These are phyloP conservation scores for Solanum corneliomulleri DNA, from an alignment of 257 asterid genomes.

Conservation along the genomic window DNA sequence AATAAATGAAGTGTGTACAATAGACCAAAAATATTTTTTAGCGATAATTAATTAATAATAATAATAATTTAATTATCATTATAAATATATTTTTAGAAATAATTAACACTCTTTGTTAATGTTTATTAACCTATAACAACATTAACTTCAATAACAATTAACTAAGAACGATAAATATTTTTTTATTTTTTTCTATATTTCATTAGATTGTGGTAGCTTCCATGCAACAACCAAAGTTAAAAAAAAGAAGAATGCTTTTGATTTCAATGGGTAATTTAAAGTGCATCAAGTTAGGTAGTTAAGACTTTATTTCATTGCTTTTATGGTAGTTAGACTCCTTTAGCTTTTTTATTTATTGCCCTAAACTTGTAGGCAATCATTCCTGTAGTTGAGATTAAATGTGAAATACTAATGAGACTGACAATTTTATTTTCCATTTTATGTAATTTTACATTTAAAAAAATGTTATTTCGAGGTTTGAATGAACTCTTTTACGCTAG, in stretches of 20 bases:
- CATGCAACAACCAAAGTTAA: neutral
- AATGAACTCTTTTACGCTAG: fast-evolving
- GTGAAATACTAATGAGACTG: neutral
- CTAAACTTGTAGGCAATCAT: neutral
- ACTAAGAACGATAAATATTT: too few species aligned
- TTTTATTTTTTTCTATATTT: neutral
- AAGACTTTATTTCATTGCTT: neutral
- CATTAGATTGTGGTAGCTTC: neutral
- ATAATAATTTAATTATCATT: too few species aligned
- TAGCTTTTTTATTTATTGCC: neutral
- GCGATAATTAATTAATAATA: neutral
- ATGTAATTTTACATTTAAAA: neutral
- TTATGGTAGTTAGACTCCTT: neutral
- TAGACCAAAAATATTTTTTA: too few species aligned
- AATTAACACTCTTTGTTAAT: neutral
- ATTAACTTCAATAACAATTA: too few species aligned
- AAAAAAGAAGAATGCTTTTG: neutral
- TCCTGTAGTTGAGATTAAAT: neutral
- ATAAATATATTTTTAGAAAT: too few species aligned
- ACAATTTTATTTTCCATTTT: neutral
- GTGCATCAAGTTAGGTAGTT: neutral
- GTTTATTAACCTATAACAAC: too few species aligned
- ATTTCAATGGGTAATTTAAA: neutral
- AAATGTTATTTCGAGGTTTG: neutral
- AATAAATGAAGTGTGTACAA: too few species aligned